Conservation (phyloP, 2,329 filamentous ascomycete species). For the Diaporthe amygdali region DNA sequence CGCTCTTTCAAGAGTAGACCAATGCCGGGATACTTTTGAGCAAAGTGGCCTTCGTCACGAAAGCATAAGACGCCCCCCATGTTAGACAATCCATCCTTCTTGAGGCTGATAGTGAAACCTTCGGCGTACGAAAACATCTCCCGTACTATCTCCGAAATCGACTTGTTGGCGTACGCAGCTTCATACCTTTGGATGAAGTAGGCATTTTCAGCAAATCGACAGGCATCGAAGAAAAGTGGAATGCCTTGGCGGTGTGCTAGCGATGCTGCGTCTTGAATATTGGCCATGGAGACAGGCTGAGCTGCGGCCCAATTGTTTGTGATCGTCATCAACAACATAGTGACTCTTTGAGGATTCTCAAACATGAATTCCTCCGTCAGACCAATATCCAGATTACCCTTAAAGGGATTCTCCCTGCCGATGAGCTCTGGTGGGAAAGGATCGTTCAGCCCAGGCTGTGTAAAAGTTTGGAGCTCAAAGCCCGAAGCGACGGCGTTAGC, state of each 20-base stretch:
- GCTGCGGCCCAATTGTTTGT: background rate
- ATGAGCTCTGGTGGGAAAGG: background rate
- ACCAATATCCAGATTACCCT: background rate
- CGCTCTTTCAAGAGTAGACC: background rate
- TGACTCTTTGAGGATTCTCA: background rate
- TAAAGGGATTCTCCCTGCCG: background rate
- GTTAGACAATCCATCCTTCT: background rate
- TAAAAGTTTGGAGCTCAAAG: background rate
- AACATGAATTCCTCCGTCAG: background rate
- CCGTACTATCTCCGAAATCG: background rate
- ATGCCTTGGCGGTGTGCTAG: background rate
- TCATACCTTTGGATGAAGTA: background rate
- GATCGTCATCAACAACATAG: background rate
- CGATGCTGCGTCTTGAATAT: background rate
- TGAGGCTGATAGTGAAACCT: background rate
- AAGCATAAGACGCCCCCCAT: background rate
- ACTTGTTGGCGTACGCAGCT: background rate
- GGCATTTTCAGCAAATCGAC: background rate
- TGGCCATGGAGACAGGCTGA: background rate
- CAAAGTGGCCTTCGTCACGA: background rate
- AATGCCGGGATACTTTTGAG: background rate
- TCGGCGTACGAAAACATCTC: background rate
- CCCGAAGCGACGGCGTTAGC: background rate
- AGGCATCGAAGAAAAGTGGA: background rate
- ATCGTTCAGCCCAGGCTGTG: background rate